Base-by-base conservation (phyloP, 2,329 filamentous ascomycete genomes). In the Lecanicillium sp. region DNA sequence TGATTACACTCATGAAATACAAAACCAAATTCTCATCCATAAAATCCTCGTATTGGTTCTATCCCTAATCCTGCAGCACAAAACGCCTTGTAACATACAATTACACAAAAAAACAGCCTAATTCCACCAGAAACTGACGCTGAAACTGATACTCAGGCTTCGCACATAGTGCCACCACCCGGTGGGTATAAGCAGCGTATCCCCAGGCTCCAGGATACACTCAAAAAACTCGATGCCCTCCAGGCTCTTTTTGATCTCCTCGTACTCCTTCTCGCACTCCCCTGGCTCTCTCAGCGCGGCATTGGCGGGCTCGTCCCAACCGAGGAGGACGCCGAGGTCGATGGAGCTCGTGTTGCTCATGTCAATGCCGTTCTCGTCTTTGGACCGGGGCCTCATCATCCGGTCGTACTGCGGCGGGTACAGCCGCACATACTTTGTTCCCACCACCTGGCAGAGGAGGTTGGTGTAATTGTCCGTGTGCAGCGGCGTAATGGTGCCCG, bases 161-260 rank as follows among this genome's bases (percentile, higher is more conserved):
- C 87, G 76, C 3, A 97, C 87, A 65, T 96, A 97, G 71, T 98
- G 93, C 93, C 93, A 98, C 91, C 93, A 98, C 1, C 91, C 93
- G 5, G 88, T 76, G 0, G 93, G 93, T 45, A 98, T 87, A 62
- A 95, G 93, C 45, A 98, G 63, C 54, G 83, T 86, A 45, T 98
- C 90, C 0, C 91, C 93, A 1, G 86, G 84, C 24, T 77, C 79
- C 5, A 98, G 68, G 2, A 97, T 76, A 48, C 83, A 83, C 60
- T 98, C 93, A 27, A 86, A 67, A 60, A 85, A 91, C 46, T 77
- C 70, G 2, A 86, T 73, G 0, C 73, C 64, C 41, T 64, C 63
- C 54, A 94, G 87, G 0, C 67, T 67, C 58, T 42, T 60, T 56
- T 50, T 70, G 62, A 67, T 63, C 14, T 60, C 60, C 8, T 67